A percentile compares a stretch with the other conserved stretches of the same genome.
Conservation (phyloP, 176 grass and related monocot species). For the Oryza longistaminata region DNA sequence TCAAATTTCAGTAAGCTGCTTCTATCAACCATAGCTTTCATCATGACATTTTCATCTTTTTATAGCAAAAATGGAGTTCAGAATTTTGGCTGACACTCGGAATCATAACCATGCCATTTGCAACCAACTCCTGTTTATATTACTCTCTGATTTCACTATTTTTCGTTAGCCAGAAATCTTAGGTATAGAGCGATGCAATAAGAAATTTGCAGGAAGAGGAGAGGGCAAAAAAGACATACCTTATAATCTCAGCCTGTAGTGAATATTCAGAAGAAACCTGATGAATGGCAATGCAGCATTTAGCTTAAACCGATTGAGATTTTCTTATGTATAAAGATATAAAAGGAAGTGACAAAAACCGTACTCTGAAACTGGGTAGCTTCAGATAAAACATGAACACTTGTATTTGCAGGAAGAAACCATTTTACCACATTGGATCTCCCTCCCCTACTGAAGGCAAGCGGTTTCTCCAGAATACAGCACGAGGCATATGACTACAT, state of each 20-base stretch:
- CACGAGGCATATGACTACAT: slow-evolving; percentile 75
- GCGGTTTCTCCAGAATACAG: slow-evolving; percentile 52
- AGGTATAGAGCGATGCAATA: not conserved
- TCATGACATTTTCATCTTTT: slow-evolving; percentile 6
- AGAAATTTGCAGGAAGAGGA: not conserved
- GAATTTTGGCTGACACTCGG: not conserved
- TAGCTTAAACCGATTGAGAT: not conserved
- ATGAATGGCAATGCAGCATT: not conserved
- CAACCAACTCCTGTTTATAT: not conserved
- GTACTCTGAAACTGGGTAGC: slow-evolving; percentile 18
- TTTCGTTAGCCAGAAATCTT: slow-evolving; percentile 4
- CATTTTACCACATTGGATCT: slow-evolving; percentile 31
- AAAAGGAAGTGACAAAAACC: not conserved
- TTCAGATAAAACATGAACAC: slow-evolving; percentile 18
- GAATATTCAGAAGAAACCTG: slow-evolving; percentile 32
- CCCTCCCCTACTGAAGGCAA: slow-evolving; percentile 61
- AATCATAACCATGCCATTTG: slow-evolving; percentile 1
- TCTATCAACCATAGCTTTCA: slow-evolving; percentile 13
- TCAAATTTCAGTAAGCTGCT: not conserved
- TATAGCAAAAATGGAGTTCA: not conserved
- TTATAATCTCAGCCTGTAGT: not conserved
- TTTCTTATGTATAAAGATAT: slow-evolving; percentile 5
- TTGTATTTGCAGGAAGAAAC: slow-evolving; percentile 58
- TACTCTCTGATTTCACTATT: slow-evolving; percentile 19
- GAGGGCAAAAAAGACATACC: not conserved